Evolutionary conservation across 306 rosid species (phyloP), one percentile per base, ranked within the genome.

Genomic region (Corylus heterophylla): DNA sequence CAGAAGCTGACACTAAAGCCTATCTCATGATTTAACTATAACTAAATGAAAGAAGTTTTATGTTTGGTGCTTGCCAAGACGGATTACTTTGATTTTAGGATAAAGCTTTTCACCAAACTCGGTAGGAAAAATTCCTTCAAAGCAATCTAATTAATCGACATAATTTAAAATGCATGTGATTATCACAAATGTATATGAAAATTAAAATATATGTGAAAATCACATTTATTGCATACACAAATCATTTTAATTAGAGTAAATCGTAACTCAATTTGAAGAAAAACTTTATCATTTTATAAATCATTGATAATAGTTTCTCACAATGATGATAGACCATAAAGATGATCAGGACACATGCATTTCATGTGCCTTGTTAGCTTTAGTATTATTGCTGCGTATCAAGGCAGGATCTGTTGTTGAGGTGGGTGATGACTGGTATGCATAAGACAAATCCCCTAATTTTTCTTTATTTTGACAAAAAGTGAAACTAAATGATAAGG

Each of bases 61-160:
- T 31, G 31, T 42, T 61, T 44, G 5, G 79, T 79, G 84, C 73
- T 55, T 39, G 62, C 87, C 86, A 74, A 58, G 64, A n/a, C 31
- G 80, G 76, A 44, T 52, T 14, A 29, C 45, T 42, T 6, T 42
- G 45, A 42, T 42, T 42, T 42, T 1, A 42, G 7, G 45, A 42
- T 42, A 42, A 42, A 6, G 45, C 6, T 42, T 5, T 42, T 6
- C 45, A 6, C 0, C 44, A 39, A 5, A 39, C 6, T 39, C 0
- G 6, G 6, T 4, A 4, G 6, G 7, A 42, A 8, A 42, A 42
- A 42, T 42, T 42, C 7, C 7, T 42, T 6, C 8, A 5, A 5
- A 6, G 7, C 7, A 42, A 1, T 42, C 1, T 6, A 42, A 1
- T 42, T 5, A 42, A 42, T 42, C 7, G 7, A 42, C 7, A 42